Percentiles rank a stretch among this genome's conserved stretches.
These are phyloP conservation scores for Biscutella laevigata DNA, from an alignment of 441 rosid species.

Conservation along the genomic window DNA sequence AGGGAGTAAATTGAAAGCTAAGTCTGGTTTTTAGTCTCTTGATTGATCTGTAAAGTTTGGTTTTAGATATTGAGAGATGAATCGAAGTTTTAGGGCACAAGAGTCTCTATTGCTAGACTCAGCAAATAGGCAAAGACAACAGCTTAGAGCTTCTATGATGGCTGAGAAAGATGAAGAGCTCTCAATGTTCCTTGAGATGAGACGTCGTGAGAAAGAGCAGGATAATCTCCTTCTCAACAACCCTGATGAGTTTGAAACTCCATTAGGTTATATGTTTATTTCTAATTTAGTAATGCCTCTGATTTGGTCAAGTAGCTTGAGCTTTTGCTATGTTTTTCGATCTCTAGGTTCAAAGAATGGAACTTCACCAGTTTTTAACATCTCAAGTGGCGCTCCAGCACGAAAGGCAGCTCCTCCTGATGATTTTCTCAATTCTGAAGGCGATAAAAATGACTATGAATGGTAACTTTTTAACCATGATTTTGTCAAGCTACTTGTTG, in stretches of 20 bases:
- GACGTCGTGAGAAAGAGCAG: slow-evolving; percentile 79
- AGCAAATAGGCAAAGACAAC: slow-evolving; percentile 59
- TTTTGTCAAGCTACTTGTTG: neutral
- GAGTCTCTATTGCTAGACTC: slow-evolving; percentile 55
- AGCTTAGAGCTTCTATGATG: slow-evolving; percentile 59
- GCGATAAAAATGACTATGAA: slow-evolving; percentile 88
- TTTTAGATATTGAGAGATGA: slow-evolving; percentile 62
- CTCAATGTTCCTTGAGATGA: slow-evolving; percentile 85
- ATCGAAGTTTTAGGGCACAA: slow-evolving; percentile 85
- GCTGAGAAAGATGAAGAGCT: slow-evolving; percentile 91
- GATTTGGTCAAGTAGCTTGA: slow-evolving; percentile 8
- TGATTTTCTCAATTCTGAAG: slow-evolving; percentile 85
- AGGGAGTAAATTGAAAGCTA: slow-evolving; percentile 35
- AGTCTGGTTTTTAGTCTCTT: slow-evolving; percentile 24
- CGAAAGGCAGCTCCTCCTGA: slow-evolving; percentile 60
- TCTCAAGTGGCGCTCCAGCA: slow-evolving; percentile 42
- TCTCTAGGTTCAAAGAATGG: slow-evolving; percentile 68
- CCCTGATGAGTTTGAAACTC: slow-evolving; percentile 55
- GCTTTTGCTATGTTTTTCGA: neutral
- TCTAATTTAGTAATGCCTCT: neutral
- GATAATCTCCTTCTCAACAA: slow-evolving; percentile 46
- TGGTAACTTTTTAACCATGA: slow-evolving; percentile 40
- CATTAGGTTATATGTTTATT: slow-evolving; percentile 38
- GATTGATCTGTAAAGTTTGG: slow-evolving; percentile 33
- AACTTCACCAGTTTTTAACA: slow-evolving; percentile 67